Evolutionary conservation across 2,329 filamentous ascomycete species (phyloP).

Genomic region (Karstenula rhodostoma): DNA sequence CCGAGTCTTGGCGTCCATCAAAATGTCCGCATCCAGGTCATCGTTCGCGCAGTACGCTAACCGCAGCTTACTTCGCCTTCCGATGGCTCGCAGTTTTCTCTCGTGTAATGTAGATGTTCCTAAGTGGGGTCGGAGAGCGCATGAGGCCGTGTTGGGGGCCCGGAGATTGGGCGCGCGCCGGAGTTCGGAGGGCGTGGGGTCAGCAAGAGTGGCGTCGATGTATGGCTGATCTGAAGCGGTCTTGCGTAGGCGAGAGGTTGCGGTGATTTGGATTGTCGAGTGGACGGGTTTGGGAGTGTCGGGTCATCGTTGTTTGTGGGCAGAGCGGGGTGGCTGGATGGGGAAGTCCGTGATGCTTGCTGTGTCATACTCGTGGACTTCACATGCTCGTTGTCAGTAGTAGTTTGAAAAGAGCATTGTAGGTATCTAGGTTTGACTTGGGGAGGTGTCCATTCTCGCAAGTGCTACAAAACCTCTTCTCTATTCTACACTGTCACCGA

Average conservation of each 20-base stretch:
- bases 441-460: too few species aligned
- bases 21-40: not conserved
- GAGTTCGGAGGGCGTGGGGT: conserved; percentile 9
- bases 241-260: not conserved
- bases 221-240: not conserved
- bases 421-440: not conserved
- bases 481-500: too few species aligned
- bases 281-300: not conserved
- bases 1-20: not conserved
- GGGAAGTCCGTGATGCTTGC: conserved; percentile 7
- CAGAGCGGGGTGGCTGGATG: not conserved
- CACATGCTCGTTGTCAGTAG: not conserved
- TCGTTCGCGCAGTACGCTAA: not conserved
- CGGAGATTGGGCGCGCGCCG: conserved; percentile 7
- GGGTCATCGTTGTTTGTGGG: not conserved
- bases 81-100: conserved; percentile 7
- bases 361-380: not conserved
- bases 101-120: not conserved
- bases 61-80: not conserved
- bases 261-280: conserved; percentile 3
- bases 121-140: not conserved
- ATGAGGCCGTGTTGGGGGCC: conserved; percentile 4
- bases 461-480: too few species aligned
- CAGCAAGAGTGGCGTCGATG: not conserved
- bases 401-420: too few species aligned